phyloP scores from a whole-genome alignment of 2,329 filamentous ascomycete species.

The Ophiostoma tasmaniense region DNA sequence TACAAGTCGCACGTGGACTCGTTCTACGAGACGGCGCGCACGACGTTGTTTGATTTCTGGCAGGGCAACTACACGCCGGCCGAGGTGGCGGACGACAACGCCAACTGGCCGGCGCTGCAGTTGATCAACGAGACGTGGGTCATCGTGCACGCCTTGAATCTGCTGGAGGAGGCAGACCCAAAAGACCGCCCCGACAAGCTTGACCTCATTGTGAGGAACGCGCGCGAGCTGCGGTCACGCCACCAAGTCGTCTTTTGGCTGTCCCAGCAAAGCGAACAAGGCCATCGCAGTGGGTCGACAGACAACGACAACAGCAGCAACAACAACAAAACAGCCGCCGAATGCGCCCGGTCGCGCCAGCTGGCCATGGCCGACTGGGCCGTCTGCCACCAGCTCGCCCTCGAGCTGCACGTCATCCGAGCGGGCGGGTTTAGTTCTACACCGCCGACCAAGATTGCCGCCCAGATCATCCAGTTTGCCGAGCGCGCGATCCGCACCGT shows the following conservation, averaged over 20 bases:
- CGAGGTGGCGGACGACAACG: slow-evolving; percentile 14
- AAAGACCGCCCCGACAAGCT: neutral
- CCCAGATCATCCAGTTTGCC: neutral
- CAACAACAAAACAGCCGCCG: neutral
- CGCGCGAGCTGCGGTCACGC: neutral
- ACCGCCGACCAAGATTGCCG: neutral
- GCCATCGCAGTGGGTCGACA: neutral
- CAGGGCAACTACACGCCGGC: slow-evolving; percentile 13
- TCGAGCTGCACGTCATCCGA: neutral
- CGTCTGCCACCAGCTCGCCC: neutral
- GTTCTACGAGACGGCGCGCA: slow-evolving; percentile 12
- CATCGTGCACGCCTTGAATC: slow-evolving; percentile 8
- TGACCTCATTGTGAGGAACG: neutral
- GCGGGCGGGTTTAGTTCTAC: neutral
- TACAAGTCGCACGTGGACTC: neutral
- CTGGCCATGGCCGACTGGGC: neutral
- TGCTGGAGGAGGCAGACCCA: neutral
- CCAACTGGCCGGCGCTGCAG: slow-evolving; percentile 13
- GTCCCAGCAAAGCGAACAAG: neutral
- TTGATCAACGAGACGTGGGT: slow-evolving; percentile 15
- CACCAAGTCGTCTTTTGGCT: neutral
- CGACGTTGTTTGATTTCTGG: slow-evolving; percentile 13
- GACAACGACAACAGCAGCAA: neutral
- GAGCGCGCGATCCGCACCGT: slow-evolving; percentile 8
- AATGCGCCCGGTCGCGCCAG: neutral